Conservation (phyloP, 225 moss, liverwort and hornwort genomes). For the Polytrichum commune region DNA sequence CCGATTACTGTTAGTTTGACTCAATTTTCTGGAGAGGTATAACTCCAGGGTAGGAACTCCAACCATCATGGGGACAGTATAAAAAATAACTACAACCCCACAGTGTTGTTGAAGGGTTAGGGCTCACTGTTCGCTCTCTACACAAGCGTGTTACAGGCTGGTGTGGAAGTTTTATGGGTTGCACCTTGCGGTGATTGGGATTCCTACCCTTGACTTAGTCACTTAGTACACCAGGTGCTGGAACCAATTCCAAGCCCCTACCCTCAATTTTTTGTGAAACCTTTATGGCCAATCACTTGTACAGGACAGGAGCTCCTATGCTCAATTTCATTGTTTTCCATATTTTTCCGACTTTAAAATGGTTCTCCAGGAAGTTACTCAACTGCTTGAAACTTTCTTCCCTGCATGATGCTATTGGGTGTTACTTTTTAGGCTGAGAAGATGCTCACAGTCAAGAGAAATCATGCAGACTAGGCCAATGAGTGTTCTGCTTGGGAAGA, state of each 20-base stretch:
- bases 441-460: too few relatives aligned
- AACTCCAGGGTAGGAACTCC: constrained; percentile 7
- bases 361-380: too few relatives aligned
- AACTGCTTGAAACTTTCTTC: too few relatives aligned
- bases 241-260: not conserved
- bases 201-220: constrained; percentile 3
- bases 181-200: not conserved
- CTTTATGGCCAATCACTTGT: not conserved
- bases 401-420: too few relatives aligned
- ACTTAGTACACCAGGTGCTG: not conserved
- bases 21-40: not conserved
- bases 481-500: too few relatives aligned
- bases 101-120: not conserved
- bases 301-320: constrained; percentile 1
- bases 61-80: constrained; percentile 5
- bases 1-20: too few relatives aligned
- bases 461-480: too few relatives aligned
- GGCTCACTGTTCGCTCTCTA: not conserved
- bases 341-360: too few relatives aligned
- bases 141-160: not conserved
- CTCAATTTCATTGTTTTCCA: not conserved
- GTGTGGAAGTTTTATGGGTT: not conserved
- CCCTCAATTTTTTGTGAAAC: not conserved
- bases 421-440: too few relatives aligned
- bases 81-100: not conserved